Conservation (phyloP, 1,284 basidiomycete species). For the Ceratobasidium sp. region DNA sequence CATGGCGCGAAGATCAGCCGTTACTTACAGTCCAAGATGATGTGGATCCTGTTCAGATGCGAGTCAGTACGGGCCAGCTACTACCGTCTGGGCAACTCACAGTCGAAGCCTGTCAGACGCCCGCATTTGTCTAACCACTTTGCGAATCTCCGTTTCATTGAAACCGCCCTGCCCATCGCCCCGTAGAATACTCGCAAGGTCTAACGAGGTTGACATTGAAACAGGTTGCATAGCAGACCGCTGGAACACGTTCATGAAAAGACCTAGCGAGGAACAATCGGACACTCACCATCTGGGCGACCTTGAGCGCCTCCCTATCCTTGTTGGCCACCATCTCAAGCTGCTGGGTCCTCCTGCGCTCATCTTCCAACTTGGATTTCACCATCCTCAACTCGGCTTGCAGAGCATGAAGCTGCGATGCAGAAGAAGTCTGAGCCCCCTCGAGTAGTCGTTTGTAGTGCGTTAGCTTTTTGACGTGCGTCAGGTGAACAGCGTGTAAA, state of each 20-base stretch:
- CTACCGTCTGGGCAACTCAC: slow-evolving; percentile 54
- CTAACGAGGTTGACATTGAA: slow-evolving; percentile 29
- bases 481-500: slow-evolving; percentile 59
- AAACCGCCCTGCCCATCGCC: slow-evolving; percentile 63
- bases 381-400: slow-evolving; percentile 73
- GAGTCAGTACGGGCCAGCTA: slow-evolving; percentile 5
- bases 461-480: slow-evolving; percentile 69
- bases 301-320: slow-evolving; percentile 42
- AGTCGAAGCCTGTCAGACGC: slow-evolving; percentile 73
- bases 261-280: background rate
- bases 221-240: slow-evolving; percentile 32
- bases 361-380: slow-evolving; percentile 52
- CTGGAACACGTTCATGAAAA: background rate
- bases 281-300: slow-evolving; percentile 14
- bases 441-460: slow-evolving; percentile 77
- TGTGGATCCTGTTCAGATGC: slow-evolving; percentile 48
- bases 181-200: slow-evolving; percentile 51
- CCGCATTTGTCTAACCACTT: slow-evolving; percentile 64
- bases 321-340: slow-evolving; percentile 45
- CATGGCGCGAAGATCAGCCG: slow-evolving; percentile 10
- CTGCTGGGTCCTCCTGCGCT: slow-evolving; percentile 39
- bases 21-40: slow-evolving; percentile 63
- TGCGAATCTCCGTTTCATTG: slow-evolving; percentile 70
- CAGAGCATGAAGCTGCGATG: slow-evolving; percentile 77
- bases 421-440: slow-evolving; percentile 70